These are phyloP conservation scores for Aspergillus thermomutatus DNA, from an alignment of 2,329 filamentous ascomycete species.

Conservation along the genomic window DNA sequence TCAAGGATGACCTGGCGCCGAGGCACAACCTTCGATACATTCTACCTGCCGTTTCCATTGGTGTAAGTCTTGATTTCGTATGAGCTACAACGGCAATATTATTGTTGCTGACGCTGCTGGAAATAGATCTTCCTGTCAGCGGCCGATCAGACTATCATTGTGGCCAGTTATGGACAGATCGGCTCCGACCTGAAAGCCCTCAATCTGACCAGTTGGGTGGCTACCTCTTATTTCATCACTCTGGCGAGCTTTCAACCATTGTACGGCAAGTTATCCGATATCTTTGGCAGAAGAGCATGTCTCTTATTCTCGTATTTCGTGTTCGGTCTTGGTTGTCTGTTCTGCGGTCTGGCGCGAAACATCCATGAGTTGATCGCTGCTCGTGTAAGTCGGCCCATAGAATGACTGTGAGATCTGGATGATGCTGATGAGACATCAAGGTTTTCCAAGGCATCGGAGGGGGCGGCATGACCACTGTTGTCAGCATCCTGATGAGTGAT, in stretches of 20 bases:
- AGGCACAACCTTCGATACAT: constrained; percentile 54
- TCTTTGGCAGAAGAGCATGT: constrained; percentile 55
- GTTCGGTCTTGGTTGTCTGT: constrained; percentile 49
- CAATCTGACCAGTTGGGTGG: constrained; percentile 73
- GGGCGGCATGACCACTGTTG: constrained; percentile 68
- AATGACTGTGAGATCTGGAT: constrained; percentile 23
- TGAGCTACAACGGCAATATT: not conserved
- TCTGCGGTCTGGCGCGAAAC: constrained; percentile 58
- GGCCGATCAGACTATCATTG: constrained; percentile 72
- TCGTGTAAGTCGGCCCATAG: constrained; percentile 38
- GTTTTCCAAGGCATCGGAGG: constrained; percentile 64
- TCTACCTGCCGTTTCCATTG: constrained; percentile 59
- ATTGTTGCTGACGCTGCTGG: not conserved
- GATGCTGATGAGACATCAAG: constrained; percentile 18
- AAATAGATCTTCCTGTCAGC: constrained; percentile 67
- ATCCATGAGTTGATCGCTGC: constrained; percentile 66
- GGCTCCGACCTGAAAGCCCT: constrained; percentile 72
- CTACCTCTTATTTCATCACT: constrained; percentile 67
- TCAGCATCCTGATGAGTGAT: constrained; percentile 68
- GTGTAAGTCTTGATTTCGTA: constrained; percentile 44
- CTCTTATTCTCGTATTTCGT: constrained; percentile 51
- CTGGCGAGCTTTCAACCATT: constrained; percentile 71
- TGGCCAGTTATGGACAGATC: constrained; percentile 75
- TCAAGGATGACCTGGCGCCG: constrained; percentile 43
- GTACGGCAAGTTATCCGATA: constrained; percentile 58